phyloP scores from a whole-genome alignment of 768 basidiomycete species.

The Phylloporus rhodoxanthus region DNA sequence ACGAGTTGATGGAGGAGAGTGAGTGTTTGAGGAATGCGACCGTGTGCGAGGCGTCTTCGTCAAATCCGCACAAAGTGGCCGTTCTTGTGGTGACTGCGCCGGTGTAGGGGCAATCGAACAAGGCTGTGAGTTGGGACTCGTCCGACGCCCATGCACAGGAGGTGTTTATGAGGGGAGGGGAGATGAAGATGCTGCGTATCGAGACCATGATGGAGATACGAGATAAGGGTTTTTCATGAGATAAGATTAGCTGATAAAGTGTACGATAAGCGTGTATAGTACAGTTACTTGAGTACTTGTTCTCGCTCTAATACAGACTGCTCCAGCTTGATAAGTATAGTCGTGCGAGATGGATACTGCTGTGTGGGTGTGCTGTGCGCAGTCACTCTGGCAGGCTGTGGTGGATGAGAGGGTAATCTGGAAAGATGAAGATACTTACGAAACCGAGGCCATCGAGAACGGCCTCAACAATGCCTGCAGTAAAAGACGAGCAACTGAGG shows the following conservation, averaged over 20 bases:
- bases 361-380: constrained; percentile 88
- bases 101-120: constrained; percentile 63
- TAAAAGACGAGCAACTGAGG: constrained; percentile 94
- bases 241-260: constrained; percentile 16
- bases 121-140: constrained; percentile 50
- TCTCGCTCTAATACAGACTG: constrained; percentile 90
- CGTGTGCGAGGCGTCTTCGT: constrained; percentile 57
- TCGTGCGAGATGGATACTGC: constrained; percentile 77
- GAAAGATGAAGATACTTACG: constrained; percentile 45
- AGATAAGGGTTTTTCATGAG: not conserved
- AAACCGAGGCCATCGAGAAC: constrained; percentile 92
- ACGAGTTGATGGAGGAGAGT: constrained; percentile 71
- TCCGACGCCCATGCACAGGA: constrained; percentile 81
- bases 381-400: constrained; percentile 91
- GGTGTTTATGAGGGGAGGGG: constrained; percentile 68
- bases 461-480: constrained; percentile 96
- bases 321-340: constrained; percentile 97
- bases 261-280: constrained; percentile 2
- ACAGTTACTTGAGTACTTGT: constrained; percentile 69
- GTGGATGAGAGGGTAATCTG: constrained; percentile 7
- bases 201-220: constrained; percentile 41
- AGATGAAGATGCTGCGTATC: constrained; percentile 50
- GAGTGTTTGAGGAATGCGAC: constrained; percentile 52
- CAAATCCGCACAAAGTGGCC: constrained; percentile 62
- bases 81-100: constrained; percentile 82